Conservation (phyloP, 768 basidiomycete species). For the Trametes punicea region DNA sequence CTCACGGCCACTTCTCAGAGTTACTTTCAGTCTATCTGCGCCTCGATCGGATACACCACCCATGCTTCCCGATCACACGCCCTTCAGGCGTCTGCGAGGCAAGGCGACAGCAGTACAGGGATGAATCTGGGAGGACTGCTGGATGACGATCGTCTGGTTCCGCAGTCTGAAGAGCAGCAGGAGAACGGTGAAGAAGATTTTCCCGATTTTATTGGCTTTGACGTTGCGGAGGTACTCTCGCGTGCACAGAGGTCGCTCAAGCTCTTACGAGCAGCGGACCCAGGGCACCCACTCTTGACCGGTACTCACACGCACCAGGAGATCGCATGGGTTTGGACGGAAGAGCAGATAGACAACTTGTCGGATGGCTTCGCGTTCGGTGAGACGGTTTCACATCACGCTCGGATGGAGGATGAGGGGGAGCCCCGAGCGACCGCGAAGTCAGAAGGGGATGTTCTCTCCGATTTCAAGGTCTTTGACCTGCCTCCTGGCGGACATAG, state of each 20-base stretch:
- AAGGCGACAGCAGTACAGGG: background rate
- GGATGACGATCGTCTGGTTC: constrained; percentile 4
- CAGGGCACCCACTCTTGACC: constrained; percentile 57
- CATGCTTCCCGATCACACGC: background rate
- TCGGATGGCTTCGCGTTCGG: background rate
- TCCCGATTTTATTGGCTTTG: constrained; percentile 61
- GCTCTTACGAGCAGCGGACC: constrained; percentile 59
- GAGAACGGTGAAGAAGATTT: constrained; percentile 39
- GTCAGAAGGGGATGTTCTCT: background rate
- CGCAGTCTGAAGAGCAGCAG: constrained; percentile 35
- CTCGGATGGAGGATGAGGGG: background rate
- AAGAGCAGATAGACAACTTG: constrained; percentile 41
- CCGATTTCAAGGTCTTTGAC: constrained; percentile 11
- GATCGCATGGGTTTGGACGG: constrained; percentile 65
- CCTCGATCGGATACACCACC: constrained; percentile 51
- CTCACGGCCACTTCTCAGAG: constrained; percentile 59
- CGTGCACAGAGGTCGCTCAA: constrained; percentile 68
- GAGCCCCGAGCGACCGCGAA: background rate
- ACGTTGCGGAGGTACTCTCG: constrained; percentile 50
- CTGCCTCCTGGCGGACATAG: constrained; percentile 15
- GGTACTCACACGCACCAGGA: constrained; percentile 14
- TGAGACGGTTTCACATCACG: background rate
- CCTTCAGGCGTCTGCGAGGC: background rate
- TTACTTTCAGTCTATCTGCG: constrained; percentile 57
- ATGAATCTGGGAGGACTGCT: background rate